Percentiles rank a stretch among this genome's conserved stretches.
Evolutionary conservation across 345 rosid genomes (phyloP).

Genomic region (Eucalyptus melliodora): DNA sequence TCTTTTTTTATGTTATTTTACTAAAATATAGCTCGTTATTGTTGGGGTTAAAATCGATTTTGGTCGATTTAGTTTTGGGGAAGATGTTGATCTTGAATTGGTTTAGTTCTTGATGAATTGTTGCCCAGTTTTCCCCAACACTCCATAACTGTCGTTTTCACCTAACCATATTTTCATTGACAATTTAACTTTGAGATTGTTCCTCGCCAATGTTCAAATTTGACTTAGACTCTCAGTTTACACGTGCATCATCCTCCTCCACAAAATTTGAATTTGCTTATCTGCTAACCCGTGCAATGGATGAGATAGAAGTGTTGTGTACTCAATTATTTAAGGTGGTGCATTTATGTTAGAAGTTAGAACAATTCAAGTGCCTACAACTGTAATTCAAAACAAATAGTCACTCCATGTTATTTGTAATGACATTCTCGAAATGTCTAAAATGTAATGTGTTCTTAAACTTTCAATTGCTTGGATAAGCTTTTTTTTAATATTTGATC

Average conservation of each 20-base stretch:
- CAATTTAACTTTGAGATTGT: neutral
- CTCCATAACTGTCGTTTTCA: neutral
- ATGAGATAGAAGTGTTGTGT: neutral
- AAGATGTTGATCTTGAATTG: no score
- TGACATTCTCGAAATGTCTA: neutral
- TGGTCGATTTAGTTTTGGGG: no score
- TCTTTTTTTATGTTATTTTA: no score
- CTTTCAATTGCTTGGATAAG: neutral
- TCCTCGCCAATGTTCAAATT: neutral
- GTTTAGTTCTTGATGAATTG: no score
- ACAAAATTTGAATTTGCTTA: neutral
- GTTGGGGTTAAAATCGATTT: no score
- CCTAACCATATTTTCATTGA: neutral
- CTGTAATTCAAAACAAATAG: neutral
- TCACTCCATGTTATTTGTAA: neutral
- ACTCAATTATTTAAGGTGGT: no score
- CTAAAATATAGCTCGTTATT: no score
- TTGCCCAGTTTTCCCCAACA: no score
- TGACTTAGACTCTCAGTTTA: neutral
- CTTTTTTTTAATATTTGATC: no score
- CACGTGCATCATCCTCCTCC: neutral
- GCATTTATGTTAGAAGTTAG: neutral
- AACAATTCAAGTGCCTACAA: neutral
- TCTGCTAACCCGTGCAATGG: neutral
- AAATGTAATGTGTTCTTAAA: neutral